Percentiles rank a stretch among this genome's conserved stretches.
phyloP scores from a whole-genome alignment of 192 early-diverging fungal genomes.

The Backusella macrospora region DNA sequence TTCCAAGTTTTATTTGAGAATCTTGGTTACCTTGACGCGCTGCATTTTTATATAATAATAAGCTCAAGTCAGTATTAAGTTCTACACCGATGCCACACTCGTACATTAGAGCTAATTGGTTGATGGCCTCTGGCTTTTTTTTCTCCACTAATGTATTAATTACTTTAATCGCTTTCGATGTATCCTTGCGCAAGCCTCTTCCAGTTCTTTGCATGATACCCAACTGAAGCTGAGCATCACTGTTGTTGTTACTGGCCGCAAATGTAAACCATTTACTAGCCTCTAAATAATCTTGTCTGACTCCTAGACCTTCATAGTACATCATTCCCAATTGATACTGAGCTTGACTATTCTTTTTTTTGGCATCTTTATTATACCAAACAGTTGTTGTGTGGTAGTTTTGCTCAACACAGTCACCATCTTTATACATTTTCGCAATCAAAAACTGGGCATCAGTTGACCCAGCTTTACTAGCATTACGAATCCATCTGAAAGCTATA shows the following conservation, averaged over 20 bases:
- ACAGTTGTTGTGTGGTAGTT: not conserved
- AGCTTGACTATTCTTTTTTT: conserved; percentile 21
- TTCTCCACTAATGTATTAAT: not conserved
- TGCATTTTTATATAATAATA: not conserved
- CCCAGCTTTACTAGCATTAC: not conserved
- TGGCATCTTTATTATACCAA: conserved; percentile 40
- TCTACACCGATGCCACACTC: not conserved
- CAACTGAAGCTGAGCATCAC: not conserved
- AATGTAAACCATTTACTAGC: not conserved
- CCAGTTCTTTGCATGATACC: not conserved
- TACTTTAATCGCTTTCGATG: not conserved
- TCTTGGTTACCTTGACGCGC: not conserved
- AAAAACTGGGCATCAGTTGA: not conserved
- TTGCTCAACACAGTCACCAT: not conserved
- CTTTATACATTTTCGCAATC: not conserved
- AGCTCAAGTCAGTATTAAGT: not conserved
- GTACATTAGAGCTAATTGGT: not conserved
- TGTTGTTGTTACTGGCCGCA: not conserved
- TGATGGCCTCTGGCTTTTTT: not conserved
- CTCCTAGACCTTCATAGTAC: conserved; percentile 1
- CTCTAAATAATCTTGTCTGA: not conserved
- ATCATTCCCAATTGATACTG: conserved; percentile 18
- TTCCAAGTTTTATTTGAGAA: not conserved
- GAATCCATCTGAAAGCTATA: not conserved
- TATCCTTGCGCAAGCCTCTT: not conserved